phyloP scores from a whole-genome alignment of 495 filamentous ascomycete genomes.

The Tuber microsphaerosporum region DNA sequence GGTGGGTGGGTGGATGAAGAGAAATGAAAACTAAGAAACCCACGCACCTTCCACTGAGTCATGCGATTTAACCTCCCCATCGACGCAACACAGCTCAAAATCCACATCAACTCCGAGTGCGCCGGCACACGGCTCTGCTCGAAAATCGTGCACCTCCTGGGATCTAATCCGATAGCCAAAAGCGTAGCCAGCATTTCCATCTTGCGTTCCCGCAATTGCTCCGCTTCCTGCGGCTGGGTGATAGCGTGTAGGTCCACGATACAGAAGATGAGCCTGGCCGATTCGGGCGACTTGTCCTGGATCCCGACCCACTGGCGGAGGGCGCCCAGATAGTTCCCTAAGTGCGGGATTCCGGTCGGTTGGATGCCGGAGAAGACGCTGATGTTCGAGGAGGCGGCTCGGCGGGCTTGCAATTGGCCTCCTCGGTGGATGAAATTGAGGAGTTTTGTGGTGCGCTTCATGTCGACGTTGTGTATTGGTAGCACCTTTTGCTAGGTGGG shows the following conservation, averaged over 20 bases:
- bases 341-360: slow-evolving; percentile 88
- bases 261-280: slow-evolving; percentile 64
- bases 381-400: slow-evolving; percentile 16
- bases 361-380: slow-evolving; percentile 92
- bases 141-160: slow-evolving; percentile 68
- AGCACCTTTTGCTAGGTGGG: neutral
- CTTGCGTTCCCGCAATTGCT: slow-evolving; percentile 55
- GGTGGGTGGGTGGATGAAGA: neutral
- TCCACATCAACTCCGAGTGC: slow-evolving; percentile 92
- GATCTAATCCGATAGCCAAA: slow-evolving; percentile 76
- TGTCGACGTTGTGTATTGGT: neutral
- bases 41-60: slow-evolving; percentile 92
- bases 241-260: slow-evolving; percentile 92
- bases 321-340: slow-evolving; percentile 96
- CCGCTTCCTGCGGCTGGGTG: slow-evolving; percentile 61
- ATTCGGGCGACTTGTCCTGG: slow-evolving; percentile 54
- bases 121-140: slow-evolving; percentile 66
- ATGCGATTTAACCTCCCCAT: slow-evolving; percentile 86
- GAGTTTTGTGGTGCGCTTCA: slow-evolving; percentile 17
- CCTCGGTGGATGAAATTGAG: neutral
- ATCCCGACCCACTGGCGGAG: slow-evolving; percentile 74
- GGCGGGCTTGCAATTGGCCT: neutral
- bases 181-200: slow-evolving; percentile 69
- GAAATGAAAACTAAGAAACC: slow-evolving; percentile 10
- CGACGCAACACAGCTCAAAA: slow-evolving; percentile 77